Evolutionary conservation across 2,329 filamentous ascomycete species (phyloP).

Genomic region (Fusarium sp.): DNA sequence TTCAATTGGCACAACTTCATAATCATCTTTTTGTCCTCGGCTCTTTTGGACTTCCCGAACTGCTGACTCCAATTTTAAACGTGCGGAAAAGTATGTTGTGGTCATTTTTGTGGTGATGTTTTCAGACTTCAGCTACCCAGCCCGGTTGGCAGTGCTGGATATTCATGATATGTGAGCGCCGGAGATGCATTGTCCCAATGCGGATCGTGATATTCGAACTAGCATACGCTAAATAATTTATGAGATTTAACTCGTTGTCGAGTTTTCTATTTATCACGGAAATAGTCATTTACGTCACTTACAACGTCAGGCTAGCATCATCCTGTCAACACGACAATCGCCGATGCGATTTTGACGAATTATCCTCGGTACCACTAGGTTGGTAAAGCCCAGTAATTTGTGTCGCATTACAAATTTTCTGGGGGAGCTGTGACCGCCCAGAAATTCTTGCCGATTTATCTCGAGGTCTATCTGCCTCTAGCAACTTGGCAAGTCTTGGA

Average conservation of each 20-base stretch:
- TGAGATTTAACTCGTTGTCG: not conserved
- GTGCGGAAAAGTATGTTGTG: not conserved
- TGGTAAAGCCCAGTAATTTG: not conserved
- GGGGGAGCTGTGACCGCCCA: not conserved
- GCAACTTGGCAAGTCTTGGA: no score
- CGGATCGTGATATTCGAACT: not conserved
- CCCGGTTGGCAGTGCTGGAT: not conserved
- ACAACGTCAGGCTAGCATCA: constrained; percentile 3
- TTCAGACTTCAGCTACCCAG: no score
- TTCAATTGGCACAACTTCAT: not conserved
- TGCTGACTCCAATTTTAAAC: not conserved
- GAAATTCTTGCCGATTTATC: not conserved
- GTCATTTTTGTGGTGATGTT: not conserved
- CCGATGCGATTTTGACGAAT: not conserved
- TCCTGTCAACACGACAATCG: not conserved
- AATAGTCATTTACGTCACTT: not conserved
- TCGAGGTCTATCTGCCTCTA: not conserved
- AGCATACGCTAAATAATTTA: not conserved
- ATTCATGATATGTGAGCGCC: not conserved
- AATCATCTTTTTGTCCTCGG: no score
- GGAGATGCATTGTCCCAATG: not conserved
- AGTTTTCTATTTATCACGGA: not conserved
- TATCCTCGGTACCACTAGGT: not conserved
- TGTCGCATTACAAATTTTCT: not conserved
- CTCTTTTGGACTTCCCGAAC: no score